Evolutionary conservation across 306 rosid species (phyloP).

Genomic region (Cicer pinnatifidum): DNA sequence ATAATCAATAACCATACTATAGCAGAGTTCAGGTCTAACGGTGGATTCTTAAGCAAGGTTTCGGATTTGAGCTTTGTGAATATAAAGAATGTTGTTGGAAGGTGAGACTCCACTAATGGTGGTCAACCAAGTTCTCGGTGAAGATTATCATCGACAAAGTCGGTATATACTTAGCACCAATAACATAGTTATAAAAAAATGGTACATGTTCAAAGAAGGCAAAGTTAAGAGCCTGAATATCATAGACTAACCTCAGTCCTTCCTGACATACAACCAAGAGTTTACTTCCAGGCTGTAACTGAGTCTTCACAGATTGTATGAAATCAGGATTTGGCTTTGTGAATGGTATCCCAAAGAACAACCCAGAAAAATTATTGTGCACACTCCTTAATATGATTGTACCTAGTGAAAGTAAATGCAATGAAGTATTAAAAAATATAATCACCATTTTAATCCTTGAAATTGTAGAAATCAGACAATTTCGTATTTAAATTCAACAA

Average conservation of each 20-base stretch:
- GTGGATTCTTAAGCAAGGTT: too few relatives aligned
- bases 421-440: background rate
- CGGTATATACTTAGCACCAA: too few relatives aligned
- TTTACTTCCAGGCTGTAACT: slow-evolving; percentile 69
- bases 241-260: slow-evolving; percentile 79
- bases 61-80: too few relatives aligned
- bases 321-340: slow-evolving; percentile 86
- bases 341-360: slow-evolving; percentile 83
- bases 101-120: too few relatives aligned
- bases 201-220: background rate
- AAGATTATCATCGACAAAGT: too few relatives aligned
- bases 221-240: slow-evolving; percentile 13
- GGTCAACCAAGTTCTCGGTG: too few relatives aligned
- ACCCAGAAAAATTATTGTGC: slow-evolving; percentile 91
- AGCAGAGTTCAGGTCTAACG: background rate
- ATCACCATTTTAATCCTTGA: background rate
- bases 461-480: background rate
- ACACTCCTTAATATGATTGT: slow-evolving; percentile 81
- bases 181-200: too few relatives aligned
- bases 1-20: background rate
- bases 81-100: too few relatives aligned
- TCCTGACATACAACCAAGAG: slow-evolving; percentile 88
- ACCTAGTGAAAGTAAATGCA: slow-evolving; percentile 56
- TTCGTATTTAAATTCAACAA: background rate
- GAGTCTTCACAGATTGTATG: slow-evolving; percentile 69